Evolutionary conservation across 23 red algal species (phyloP).

Genomic region (Gracilaria domingensis): DNA sequence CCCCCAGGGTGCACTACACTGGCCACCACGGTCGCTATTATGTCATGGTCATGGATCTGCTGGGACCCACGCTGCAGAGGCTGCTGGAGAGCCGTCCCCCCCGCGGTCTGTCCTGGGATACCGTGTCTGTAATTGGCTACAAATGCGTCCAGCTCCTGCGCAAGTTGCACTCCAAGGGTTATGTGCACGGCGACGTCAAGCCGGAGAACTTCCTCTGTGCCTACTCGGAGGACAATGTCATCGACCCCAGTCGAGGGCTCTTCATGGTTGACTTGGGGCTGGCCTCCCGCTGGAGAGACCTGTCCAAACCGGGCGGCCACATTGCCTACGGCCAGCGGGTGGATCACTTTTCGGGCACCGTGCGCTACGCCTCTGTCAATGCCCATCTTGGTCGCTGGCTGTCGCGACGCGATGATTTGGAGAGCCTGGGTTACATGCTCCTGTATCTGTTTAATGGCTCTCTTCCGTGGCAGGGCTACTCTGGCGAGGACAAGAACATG

Average conservation of each 20-base stretch:
- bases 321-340: slow-evolving; percentile 97
- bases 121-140: slow-evolving; percentile 84
- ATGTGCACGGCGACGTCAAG: slow-evolving; percentile 99
- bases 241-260: slow-evolving; percentile 65
- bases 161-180: slow-evolving; percentile 87
- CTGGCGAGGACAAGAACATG: slow-evolving; percentile 99
- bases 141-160: slow-evolving; percentile 88
- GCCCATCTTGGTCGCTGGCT: slow-evolving; percentile 94
- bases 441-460: slow-evolving; percentile 91
- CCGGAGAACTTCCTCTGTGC: slow-evolving; percentile 97
- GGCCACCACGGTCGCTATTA: slow-evolving; percentile 94
- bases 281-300: slow-evolving; percentile 84
- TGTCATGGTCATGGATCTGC: slow-evolving; percentile 98
- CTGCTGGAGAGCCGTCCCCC: slow-evolving; percentile 81
- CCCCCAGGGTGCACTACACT: slow-evolving; percentile 91
- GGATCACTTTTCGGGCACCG: slow-evolving; percentile 97
- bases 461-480: slow-evolving; percentile 97
- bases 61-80: slow-evolving; percentile 93
- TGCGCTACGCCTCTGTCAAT: slow-evolving; percentile 98
- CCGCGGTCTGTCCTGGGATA: slow-evolving; percentile 80
- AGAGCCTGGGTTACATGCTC: slow-evolving; percentile 96
- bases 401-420: slow-evolving; percentile 93
- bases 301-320: slow-evolving; percentile 72
- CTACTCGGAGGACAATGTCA: slow-evolving; percentile 56
- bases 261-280: slow-evolving; percentile 98